These are phyloP conservation scores for Erodium chrysanthum DNA, from an alignment of 441 rosid genomes.

Conservation along the genomic window DNA sequence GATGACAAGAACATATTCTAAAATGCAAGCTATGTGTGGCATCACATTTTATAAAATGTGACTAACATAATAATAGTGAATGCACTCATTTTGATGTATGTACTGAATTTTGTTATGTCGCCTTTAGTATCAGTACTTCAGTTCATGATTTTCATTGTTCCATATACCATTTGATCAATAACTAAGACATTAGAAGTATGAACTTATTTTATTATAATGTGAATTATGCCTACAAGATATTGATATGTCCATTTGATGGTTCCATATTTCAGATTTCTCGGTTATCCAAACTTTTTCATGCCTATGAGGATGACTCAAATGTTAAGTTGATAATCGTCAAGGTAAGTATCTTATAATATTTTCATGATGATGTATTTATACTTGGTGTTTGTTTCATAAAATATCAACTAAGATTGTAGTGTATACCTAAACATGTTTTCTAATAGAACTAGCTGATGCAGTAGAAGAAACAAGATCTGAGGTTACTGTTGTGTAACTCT, in stretches of 20 bases:
- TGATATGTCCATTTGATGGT: background rate
- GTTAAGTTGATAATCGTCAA: slow-evolving; percentile 54
- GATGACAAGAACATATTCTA: background rate
- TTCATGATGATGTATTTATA: background rate
- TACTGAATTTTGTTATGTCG: background rate
- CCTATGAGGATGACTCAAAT: slow-evolving; percentile 38
- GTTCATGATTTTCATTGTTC: background rate
- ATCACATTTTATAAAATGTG: background rate
- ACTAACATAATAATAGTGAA: background rate
- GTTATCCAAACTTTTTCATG: slow-evolving; percentile 43
- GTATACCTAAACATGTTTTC: background rate
- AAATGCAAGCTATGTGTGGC: background rate
- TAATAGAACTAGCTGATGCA: background rate
- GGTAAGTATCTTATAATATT: slow-evolving; percentile 25
- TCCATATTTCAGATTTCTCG: slow-evolving; percentile 33
- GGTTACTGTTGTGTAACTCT: too few relatives aligned
- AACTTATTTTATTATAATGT: background rate
- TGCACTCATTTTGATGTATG: background rate
- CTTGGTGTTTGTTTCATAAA: background rate
- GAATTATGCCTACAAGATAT: background rate
- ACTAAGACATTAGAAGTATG: background rate
- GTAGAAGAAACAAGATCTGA: background rate
- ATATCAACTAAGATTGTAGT: background rate
- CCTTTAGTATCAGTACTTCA: background rate
- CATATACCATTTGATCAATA: background rate